Evolutionary conservation across 225 moss, liverwort and hornwort species (phyloP), one percentile per base, ranked within the genome.

Genomic region (Neckera pumila): DNA sequence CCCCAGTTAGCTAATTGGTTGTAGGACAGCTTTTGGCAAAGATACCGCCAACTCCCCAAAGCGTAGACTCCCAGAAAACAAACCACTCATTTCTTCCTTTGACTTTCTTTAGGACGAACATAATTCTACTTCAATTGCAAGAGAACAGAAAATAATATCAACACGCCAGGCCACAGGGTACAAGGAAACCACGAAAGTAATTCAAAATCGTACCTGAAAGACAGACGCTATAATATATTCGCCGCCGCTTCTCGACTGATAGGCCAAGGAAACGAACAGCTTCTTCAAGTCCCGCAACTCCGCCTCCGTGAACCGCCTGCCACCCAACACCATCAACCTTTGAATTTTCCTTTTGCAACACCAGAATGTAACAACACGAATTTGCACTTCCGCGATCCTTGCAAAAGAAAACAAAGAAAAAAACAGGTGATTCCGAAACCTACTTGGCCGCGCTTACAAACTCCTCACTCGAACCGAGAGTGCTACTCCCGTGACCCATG

Each of bases 221-320:
- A 93, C 95, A 33, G 98, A 97, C 83, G 97, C 98, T 64, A 95
- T 95, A 17, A 98, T 85, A 47, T 92, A 93, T 60, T 97, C 90
- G 51, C 95, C 97, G 36, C 96, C 84, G 77, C 95, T 94, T 87
- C 95, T 89, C 64, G 97, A 97, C 87, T 98, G 96, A 61, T 92
- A 89, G 11, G 98, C 94, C 79, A 98, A 89, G 22, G 97, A 96
- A 20, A 91, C 82, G 54, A 95, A 98, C n/a, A 97, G 86, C 87
- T 93, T 95, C 87, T 95, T 95, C 92, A 97, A 91, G 40, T 90
- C 91, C 85, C 88, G 91, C 93, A 97, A 82, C 89, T 96, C 98
- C 53, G 88, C 51, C 76, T 91, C 89, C 42, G 94, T 93, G 85
- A 97, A 96, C 85, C 91, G 88, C 94, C 97, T 97, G 94, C 76